Conservation (phyloP, 345 rosid genomes). For the Linum trigynum region DNA sequence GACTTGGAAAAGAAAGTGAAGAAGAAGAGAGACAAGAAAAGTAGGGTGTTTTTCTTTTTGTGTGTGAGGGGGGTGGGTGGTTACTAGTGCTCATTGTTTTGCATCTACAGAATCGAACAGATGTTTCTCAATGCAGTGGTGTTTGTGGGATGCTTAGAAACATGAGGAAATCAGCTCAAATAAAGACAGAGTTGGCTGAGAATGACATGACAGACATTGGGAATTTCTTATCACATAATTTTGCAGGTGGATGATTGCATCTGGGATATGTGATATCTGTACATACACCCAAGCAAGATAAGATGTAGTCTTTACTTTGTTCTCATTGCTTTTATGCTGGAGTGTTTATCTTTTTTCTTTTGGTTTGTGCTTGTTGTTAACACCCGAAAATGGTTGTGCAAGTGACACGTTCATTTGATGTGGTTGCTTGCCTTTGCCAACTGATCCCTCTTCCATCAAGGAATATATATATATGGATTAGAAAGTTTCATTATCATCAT, state of each 20-base stretch:
- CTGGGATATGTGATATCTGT: background rate
- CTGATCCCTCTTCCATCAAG: background rate
- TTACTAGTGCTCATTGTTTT: too few relatives aligned
- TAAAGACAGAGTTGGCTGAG: background rate
- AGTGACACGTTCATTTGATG: background rate
- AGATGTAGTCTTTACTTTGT: background rate
- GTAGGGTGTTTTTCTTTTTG: background rate
- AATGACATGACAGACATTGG: background rate
- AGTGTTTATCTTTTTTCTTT: background rate
- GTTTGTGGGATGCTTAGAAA: background rate
- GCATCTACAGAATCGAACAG: background rate
- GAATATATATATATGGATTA: background rate
- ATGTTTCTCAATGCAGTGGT: background rate
- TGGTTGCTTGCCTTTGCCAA: background rate
- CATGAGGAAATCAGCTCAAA: background rate
- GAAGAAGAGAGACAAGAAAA: too few relatives aligned
- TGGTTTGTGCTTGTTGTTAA: background rate
- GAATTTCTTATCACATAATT: background rate
- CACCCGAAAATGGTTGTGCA: background rate
- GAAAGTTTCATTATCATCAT: background rate
- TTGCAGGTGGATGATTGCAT: background rate
- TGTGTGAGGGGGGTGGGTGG: background rate
- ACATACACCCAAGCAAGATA: background rate
- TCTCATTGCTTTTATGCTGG: background rate
- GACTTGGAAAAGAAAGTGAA: too few relatives aligned